Evolutionary conservation across 1,284 basidiomycete species (phyloP), one percentile per base, ranked within the genome.

Genomic region (Microstroma glucosiphilum): DNA sequence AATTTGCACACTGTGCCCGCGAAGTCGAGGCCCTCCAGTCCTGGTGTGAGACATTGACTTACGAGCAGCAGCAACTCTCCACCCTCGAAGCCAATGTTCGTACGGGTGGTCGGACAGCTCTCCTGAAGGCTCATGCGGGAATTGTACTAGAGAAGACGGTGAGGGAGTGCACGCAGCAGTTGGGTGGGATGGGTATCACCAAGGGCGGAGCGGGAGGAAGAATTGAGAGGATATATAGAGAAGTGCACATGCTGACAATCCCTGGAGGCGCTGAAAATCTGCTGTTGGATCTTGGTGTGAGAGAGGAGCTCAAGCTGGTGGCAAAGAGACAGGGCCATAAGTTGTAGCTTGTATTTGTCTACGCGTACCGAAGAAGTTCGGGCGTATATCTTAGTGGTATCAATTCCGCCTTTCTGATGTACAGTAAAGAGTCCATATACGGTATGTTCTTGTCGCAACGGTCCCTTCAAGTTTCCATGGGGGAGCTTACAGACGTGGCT

Each of bases 81-180:
- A 70, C 66, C 15, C 41, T 58, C 1, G 56, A 75, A 57, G 62
- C 64, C 1, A 75, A 72, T 54, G 17, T 43, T 19, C 57, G 37
- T 25, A 11, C 69, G 19, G 73, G 73, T 6, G 73, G 73, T 15
- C 65, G 64, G 25, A 69, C 68, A 40, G 73, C 68, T 2, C 60
- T 72, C 53, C 60, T 75, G 51, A 75, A 75, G 63, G 71, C 73
- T 11, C 73, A 75, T 51, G 68, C 73, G n/a, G 70, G 68, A 8
- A 71, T 73, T 49, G 70, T 71, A 53, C 49, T 73, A 40, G 69
- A 73, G 30, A 60, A 73, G 21, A 67, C 72, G 7, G 65, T 62
- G 40, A 40, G 70, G 7, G 71, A 73, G 56, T 60, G 70, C 11
- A 63, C 70, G 23, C 67, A 72, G 41, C 40, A 73, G 53, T 43